Base-by-base conservation (phyloP, 2,329 filamentous ascomycete species). In the Fusarium napiforme region DNA sequence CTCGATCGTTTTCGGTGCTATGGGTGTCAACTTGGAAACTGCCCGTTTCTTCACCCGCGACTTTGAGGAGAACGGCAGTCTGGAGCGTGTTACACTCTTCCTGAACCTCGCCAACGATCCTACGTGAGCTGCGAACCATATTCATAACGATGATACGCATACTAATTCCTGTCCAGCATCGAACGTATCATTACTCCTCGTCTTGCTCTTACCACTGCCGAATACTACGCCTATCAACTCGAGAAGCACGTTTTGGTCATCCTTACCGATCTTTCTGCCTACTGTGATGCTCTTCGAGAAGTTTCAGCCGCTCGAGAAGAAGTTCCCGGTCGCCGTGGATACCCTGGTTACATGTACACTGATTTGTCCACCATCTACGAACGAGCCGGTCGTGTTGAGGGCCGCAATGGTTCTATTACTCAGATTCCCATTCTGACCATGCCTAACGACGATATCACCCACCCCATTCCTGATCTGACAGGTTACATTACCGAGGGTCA, bases 271-370 rank as follows among this genome's bases (percentile, higher is more conserved):
- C 87, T 99, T 78, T 96, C 96, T 4, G 95, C 96, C 56, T 99
- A 99, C 89, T 99, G 97, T 84, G 96, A 99, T 84, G 97, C 96
- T 75, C 92, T 99, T 75, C 96, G 96, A 90, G 96, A 99, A 86
- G 96, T 99, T 57, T 99, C 96, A 19, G 96, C 96, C 61, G 96
- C 96, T 60, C 91, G 96, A 87, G 96, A 99, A 89, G 96, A 99
- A 91, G 96, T 99, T 47, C 96, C 96, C 45, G 96, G 96, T 89
- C 96, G 96, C 84, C 96, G 96, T 91, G 96, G 96, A 90, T 99
- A 96, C 87, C 96, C 96, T 60, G 96, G 96, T 93, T 99, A 99
- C 90, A 99, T 99, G 96, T 99, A 99, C 89, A 99, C 96, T 78
- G 97, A 99, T 91, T 93, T 99, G 91, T 98, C 96, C 68, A 99